Base-by-base conservation (phyloP, 352 stramenopile species). In the Labyrinthula sp. region DNA sequence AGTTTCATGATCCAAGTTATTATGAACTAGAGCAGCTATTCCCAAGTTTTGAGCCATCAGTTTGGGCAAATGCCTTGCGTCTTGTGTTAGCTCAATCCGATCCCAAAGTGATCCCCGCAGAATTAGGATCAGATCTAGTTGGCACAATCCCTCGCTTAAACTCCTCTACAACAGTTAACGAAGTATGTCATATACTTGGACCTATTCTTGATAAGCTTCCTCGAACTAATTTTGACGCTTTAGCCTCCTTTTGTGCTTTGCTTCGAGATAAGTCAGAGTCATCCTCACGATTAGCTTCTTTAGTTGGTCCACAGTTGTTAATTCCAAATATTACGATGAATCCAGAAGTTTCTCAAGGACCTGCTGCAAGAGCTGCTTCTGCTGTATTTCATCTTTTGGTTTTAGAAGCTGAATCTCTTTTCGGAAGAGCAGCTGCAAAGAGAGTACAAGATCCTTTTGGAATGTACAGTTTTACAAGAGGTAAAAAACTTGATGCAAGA, bases 301-400 rank as follows among this genome's bases (percentile, higher is more conserved):
- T 52, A 8, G 17, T 33, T 9, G 43, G 43, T 4, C 43, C 43
- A 23, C 43, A 45, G 17, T 52, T 52, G 43, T 35, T 52, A n/a
- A n/a, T 29, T n/a, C 43, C 43, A 4, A n/a, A n/a, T n/a, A n/a
- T n/a, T n/a, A n/a, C n/a, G n/a, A 8, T 25, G 9, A 23, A 18
- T 14, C 4, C 35, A 4, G 17, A 23, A 17, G 47, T 21, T 3
- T 35, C 43, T 12, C 18, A 55, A 5, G 35, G 38, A 0, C 40
- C 43, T 6, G 15, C 43, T 7, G 22, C 15, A 8, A 10, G 40
- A 1, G 43, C 43, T 12, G 36, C 31, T 14, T 31, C 43, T 5
- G 43, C 38, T 7, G 47, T 52, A 7, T 38, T 52, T 31, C 31
- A 52, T 9, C 40, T 54, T 22, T 35, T 52, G n/a, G 23, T 52